Percentiles rank a stretch among this genome's conserved stretches.
phyloP scores from a whole-genome alignment of 148 eudicot species.

The Heliamphora exappendiculata region DNA sequence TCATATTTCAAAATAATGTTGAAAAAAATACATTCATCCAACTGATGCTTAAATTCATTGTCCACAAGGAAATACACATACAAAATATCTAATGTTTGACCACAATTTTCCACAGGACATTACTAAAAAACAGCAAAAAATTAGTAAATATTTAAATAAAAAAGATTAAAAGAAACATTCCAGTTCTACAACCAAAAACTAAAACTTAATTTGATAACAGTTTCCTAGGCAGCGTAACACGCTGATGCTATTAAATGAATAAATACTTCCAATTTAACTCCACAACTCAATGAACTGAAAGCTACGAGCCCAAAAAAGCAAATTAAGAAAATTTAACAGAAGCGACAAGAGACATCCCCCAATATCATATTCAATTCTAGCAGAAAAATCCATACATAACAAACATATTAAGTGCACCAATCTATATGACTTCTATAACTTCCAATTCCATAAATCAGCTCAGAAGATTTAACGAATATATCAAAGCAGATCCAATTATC shows the following conservation, averaged over 20 bases:
- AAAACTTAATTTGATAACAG: not conserved
- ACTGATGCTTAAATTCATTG: too few species aligned
- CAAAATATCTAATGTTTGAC: too few species aligned
- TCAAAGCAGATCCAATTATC: not conserved
- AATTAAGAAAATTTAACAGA: not conserved
- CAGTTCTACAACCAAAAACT: not conserved
- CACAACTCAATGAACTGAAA: not conserved
- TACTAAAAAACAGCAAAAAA: not conserved
- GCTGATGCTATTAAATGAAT: not conserved
- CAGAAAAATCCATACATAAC: not conserved
- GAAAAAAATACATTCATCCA: not conserved
- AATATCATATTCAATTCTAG: not conserved
- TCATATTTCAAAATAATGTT: not conserved
- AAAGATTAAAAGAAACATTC: too few species aligned
- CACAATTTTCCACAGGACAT: too few species aligned
- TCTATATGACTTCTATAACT: not conserved
- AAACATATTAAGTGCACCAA: not conserved
- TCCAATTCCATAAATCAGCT: not conserved
- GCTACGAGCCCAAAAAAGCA: not conserved
- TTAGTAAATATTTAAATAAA: not conserved
- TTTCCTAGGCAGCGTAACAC: not conserved
- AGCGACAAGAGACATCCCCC: not conserved
- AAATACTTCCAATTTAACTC: not conserved
- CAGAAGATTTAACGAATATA: not conserved
- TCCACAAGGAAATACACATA: too few species aligned